Evolutionary conservation across 768 basidiomycete genomes (phyloP).

Genomic region (Boletus huronensis): DNA sequence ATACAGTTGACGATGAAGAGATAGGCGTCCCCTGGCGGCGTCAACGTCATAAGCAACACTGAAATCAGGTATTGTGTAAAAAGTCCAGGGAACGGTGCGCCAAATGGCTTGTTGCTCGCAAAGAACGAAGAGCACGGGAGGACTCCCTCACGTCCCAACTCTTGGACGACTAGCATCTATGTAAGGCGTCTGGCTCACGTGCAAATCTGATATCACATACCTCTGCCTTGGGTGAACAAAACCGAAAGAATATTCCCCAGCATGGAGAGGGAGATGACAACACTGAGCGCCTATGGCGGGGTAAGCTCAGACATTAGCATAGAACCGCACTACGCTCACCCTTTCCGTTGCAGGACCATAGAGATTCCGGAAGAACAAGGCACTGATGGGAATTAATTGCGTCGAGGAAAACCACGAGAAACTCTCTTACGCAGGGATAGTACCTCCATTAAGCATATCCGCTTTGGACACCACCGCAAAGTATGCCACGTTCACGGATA

Average conservation of each 20-base stretch:
- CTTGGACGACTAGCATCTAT: constrained; percentile 54
- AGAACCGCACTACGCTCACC: constrained; percentile 32
- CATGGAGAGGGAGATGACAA: constrained; percentile 60
- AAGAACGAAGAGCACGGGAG: constrained; percentile 65
- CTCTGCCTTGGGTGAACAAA: constrained; percentile 64
- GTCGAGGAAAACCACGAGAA: background rate
- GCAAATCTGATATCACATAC: constrained; percentile 32
- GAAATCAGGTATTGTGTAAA: constrained; percentile 61
- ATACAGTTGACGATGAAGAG: constrained; percentile 63
- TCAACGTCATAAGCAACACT: constrained; percentile 46
- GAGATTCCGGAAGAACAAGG: constrained; percentile 71
- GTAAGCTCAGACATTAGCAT: background rate
- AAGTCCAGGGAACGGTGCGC: constrained; percentile 61
- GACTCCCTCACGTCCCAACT: constrained; percentile 68
- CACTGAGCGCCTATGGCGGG: constrained; percentile 48
- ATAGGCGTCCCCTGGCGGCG: constrained; percentile 74
- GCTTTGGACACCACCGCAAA: constrained; percentile 69
- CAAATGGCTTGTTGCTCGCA: constrained; percentile 68
- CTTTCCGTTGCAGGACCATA: constrained; percentile 61
- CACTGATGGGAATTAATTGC: constrained; percentile 34
- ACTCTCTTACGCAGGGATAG: constrained; percentile 61
- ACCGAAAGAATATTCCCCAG: constrained; percentile 62
- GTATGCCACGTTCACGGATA: constrained; percentile 69
- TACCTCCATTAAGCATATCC: constrained; percentile 61
- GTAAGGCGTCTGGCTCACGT: constrained; percentile 2